Evolutionary conservation across 352 stramenopile species (phyloP).

Genomic region (Globisporangium yorkense): DNA sequence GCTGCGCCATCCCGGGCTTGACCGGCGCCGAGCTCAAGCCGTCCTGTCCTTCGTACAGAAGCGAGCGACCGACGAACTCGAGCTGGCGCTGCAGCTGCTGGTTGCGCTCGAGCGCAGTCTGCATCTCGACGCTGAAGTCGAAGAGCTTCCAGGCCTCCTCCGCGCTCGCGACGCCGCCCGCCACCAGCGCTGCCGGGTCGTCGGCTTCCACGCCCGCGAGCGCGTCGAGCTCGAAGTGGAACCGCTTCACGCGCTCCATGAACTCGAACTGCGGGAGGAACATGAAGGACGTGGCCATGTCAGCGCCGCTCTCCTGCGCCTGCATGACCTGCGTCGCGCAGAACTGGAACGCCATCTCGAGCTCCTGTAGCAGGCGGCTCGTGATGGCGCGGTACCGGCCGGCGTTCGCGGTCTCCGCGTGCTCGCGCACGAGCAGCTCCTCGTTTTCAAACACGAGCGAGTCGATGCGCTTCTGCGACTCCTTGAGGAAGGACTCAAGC

Average conservation of each 20-base stretch:
- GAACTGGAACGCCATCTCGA: constrained; percentile 69
- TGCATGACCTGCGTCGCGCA: constrained; percentile 52
- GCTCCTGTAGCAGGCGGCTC: constrained; percentile 63
- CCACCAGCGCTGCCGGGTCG: background rate
- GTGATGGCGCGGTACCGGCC: constrained; percentile 46
- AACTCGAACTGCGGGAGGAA: constrained; percentile 66
- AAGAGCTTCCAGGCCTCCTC: constrained; percentile 28
- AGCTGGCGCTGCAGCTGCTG: constrained; percentile 56
- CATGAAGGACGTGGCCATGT: constrained; percentile 27
- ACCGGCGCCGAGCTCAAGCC: background rate
- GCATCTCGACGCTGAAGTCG: constrained; percentile 49
- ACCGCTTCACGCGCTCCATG: constrained; percentile 67
- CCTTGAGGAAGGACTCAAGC: constrained; percentile 72
- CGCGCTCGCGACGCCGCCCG: constrained; percentile 1
- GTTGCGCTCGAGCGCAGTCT: constrained; percentile 55
- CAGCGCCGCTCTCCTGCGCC: constrained; percentile 9
- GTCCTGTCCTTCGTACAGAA: constrained; percentile 30
- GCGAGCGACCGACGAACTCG: constrained; percentile 47
- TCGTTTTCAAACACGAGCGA: constrained; percentile 56
- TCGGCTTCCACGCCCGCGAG: constrained; percentile 20
- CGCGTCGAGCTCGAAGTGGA: constrained; percentile 42
- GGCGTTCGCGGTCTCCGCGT: constrained; percentile 59
- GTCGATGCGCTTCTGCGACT: constrained; percentile 74
- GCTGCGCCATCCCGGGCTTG: background rate
- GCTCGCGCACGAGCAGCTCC: constrained; percentile 51